Evolutionary conservation across 805 yeast species (phyloP).

Genomic region (Metschnikowia aberdeeniae): DNA sequence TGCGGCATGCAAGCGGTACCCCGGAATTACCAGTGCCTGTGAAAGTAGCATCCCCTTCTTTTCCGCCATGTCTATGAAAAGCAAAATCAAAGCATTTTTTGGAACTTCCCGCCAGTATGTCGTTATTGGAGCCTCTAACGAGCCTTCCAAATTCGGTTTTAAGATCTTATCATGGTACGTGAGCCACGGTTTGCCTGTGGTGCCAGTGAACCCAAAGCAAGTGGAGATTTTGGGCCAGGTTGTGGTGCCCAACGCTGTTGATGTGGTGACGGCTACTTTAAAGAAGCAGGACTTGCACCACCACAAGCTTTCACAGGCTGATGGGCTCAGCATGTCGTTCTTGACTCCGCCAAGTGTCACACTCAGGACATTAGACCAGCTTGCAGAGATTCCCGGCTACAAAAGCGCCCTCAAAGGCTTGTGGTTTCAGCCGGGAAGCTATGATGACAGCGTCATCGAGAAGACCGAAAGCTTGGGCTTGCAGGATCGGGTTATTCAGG

Average conservation of each 20-base stretch:
- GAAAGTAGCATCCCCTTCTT: neutral
- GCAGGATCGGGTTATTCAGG: conserved; percentile 31
- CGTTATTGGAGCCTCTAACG: conserved; percentile 69
- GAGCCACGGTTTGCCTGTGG: conserved; percentile 50
- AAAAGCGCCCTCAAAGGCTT: conserved; percentile 45
- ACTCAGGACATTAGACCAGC: conserved; percentile 27
- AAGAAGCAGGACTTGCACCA: conserved; percentile 18
- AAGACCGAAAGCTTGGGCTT: conserved; percentile 35
- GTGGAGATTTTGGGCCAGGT: conserved; percentile 42
- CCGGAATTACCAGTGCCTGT: conserved; percentile 2
- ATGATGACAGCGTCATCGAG: conserved; percentile 47
- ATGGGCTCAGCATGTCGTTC: conserved; percentile 58
- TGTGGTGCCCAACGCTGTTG: conserved; percentile 32
- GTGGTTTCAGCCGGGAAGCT: conserved; percentile 87
- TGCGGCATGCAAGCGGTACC: conserved; percentile 1
- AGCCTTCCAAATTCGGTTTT: conserved; percentile 63
- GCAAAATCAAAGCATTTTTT: conserved; percentile 44
- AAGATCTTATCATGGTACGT: conserved; percentile 68
- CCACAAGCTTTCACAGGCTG: conserved; percentile 27
- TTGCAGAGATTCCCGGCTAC: conserved; percentile 40
- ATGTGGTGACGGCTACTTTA: conserved; percentile 22
- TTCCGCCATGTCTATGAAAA: conserved; percentile 34
- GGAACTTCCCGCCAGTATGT: conserved; percentile 50
- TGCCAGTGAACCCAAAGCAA: conserved; percentile 62
- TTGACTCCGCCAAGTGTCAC: conserved; percentile 73